These are phyloP conservation scores for Aspergillus indologenus DNA, from an alignment of 495 filamentous ascomycete genomes.

Conservation along the genomic window DNA sequence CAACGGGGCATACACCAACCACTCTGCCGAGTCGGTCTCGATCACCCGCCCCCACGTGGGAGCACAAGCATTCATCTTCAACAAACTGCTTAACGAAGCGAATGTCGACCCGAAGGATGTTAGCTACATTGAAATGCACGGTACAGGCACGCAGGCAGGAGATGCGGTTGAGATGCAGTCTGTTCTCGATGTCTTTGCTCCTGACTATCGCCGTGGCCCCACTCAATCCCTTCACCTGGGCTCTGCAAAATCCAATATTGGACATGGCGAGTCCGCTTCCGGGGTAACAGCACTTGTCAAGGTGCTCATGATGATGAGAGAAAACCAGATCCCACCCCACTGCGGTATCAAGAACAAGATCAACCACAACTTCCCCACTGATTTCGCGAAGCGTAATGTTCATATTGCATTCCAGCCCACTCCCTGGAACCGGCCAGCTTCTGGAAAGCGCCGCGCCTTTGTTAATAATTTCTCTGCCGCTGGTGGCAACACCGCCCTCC, in stretches of 20 bases:
- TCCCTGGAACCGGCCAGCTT: constrained; percentile 61
- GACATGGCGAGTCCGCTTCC: constrained; percentile 86
- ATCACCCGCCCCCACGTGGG: constrained; percentile 78
- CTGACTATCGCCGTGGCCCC: constrained; percentile 58
- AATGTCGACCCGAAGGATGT: constrained; percentile 70
- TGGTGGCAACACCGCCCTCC: constrained; percentile 50
- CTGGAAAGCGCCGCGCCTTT: constrained; percentile 60
- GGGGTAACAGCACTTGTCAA: constrained; percentile 82
- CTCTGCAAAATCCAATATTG: constrained; percentile 83
- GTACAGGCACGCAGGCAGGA: constrained; percentile 83
- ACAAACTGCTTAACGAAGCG: constrained; percentile 63
- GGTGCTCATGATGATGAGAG: constrained; percentile 81
- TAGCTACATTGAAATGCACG: constrained; percentile 85
- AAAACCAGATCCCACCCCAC: constrained; percentile 79
- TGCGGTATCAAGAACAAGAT: constrained; percentile 83
- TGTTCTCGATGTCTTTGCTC: constrained; percentile 78
- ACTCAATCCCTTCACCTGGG: constrained; percentile 77
- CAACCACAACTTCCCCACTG: constrained; percentile 77
- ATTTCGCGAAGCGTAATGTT: constrained; percentile 71
- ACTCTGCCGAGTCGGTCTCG: constrained; percentile 72
- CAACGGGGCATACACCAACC: constrained; percentile 65
- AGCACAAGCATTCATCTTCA: constrained; percentile 69
- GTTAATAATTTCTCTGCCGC: constrained; percentile 68
- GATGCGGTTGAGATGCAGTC: constrained; percentile 78
- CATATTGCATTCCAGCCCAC: constrained; percentile 61